Conservation (phyloP, 2,329 filamentous ascomycete genomes). For the Nemania sp. region DNA sequence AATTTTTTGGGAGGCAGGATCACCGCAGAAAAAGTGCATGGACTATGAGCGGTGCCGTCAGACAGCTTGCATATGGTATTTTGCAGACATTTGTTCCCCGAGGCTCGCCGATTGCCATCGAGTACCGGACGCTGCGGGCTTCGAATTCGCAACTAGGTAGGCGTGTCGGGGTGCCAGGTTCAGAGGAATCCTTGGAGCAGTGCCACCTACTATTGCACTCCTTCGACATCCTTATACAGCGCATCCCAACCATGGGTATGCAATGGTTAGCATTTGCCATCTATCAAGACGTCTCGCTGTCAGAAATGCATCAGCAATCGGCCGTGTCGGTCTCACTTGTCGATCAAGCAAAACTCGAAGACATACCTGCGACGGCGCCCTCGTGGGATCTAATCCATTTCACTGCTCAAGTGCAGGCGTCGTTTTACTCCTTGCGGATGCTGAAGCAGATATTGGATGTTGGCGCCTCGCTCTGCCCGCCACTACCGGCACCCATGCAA, state of each 20-base stretch:
- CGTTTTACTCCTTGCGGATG: constrained; percentile 64
- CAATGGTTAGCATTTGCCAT: constrained; percentile 44
- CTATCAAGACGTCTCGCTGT: constrained; percentile 43
- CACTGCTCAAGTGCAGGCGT: constrained; percentile 61
- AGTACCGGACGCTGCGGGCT: constrained; percentile 44
- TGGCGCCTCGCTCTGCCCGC: constrained; percentile 13
- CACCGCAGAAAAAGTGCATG: constrained; percentile 44
- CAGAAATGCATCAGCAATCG: constrained; percentile 39
- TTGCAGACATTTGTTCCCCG: constrained; percentile 30
- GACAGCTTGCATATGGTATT: constrained; percentile 44
- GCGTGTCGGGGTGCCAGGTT: constrained; percentile 34
- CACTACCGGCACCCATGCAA: constrained; percentile 19
- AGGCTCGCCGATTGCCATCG: constrained; percentile 35
- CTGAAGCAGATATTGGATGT: constrained; percentile 52
- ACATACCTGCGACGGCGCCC: constrained; percentile 39
- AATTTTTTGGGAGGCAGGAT: constrained; percentile 12
- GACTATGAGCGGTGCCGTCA: constrained; percentile 42
- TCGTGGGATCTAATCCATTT: constrained; percentile 66
- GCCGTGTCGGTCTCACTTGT: constrained; percentile 39
- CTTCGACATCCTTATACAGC: constrained; percentile 30
- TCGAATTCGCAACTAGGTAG: constrained; percentile 38
- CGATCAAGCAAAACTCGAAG: constrained; percentile 28
- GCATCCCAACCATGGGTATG: constrained; percentile 24
- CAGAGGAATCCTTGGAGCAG: constrained; percentile 26
- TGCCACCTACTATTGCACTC: constrained; percentile 33